Conservation (phyloP, 202 grass and related monocot genomes). For the Hordeum pubiflorum region DNA sequence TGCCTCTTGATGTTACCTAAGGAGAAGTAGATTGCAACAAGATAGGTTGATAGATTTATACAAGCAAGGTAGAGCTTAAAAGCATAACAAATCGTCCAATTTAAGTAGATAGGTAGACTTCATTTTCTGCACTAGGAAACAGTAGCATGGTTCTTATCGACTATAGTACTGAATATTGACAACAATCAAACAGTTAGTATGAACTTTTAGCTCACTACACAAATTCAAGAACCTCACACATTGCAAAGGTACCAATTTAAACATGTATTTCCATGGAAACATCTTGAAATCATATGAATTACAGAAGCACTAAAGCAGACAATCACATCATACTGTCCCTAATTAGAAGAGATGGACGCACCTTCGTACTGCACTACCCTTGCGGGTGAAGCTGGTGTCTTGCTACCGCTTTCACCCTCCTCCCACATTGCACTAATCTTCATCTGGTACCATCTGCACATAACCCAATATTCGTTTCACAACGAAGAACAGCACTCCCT, state of each 20-base stretch:
- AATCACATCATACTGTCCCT: background rate
- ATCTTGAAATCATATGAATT: constrained; percentile 6
- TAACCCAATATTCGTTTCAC: constrained; percentile 13
- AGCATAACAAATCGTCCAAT: background rate
- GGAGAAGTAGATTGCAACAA: constrained; percentile 12
- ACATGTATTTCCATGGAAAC: background rate
- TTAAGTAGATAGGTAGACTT: constrained; percentile 1
- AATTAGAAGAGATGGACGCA: constrained; percentile 10
- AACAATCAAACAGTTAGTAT: background rate
- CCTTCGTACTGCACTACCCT: constrained; percentile 97
- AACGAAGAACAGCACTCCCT: background rate
- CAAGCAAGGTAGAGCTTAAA: background rate
- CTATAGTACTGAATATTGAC: background rate
- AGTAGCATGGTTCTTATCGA: background rate
- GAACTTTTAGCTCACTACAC: background rate
- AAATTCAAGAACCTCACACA: background rate
- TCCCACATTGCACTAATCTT: constrained; percentile 89
- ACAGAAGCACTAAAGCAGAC: background rate
- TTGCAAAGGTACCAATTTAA: background rate
- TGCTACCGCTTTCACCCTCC: constrained; percentile 26
- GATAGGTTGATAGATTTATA: background rate
- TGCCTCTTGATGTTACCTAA: constrained; percentile 23
- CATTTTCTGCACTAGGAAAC: background rate
- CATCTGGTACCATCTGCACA: constrained; percentile 89
- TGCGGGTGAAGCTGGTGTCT: constrained; percentile 59